Evolutionary conservation across 2,329 filamentous ascomycete genomes (phyloP), one percentile per base, ranked within the genome.

Genomic region (Alternaria tenuissima): DNA sequence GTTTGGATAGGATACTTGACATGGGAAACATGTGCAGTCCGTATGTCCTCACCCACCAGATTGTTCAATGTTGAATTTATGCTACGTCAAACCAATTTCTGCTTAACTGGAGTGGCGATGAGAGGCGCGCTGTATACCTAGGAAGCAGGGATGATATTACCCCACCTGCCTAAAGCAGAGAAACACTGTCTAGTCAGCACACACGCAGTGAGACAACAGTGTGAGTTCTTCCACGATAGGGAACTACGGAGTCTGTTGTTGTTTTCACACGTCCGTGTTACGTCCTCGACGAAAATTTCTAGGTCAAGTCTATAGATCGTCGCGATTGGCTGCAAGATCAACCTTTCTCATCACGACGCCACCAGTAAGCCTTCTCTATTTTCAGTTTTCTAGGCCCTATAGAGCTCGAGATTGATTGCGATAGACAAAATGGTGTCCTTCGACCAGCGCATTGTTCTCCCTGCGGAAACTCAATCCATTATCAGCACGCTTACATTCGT

Each of bases 151-250:
- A 16, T 34, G 14, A 38, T 38, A 18, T 7, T 18, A 38, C 34
- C 34, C 34, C 34, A 18, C 34, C 16, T 38, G 34, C 34, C 34
- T 38, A 38, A 38, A 38, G 2, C 7, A 38, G 16, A 38, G 16
- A 14, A 4, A 14, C 34, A 18, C 34, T 38, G 14, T 7, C 34
- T 3, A 18, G 7, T 18, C 34, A 38, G 6, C 34, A n/a, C 34
- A 38, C 0, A 1, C 8, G 34, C 3, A 8, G 14, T 16, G 3
- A n/a, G 34, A 14, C 16, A 38, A 7, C 34, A n/a, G 16, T 7
- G 3, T n/a, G 1, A n/a, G 7, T 38, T 3, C 16, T 4, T 9
- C 0, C 18, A 8, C 34, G 0, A n/a, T n/a, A n/a, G 0, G 0
- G 0, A n/a, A 4, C 7, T n/a, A 3, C 34, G 1, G 1, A 38